phyloP scores from a whole-genome alignment of 495 filamentous ascomycete genomes.

The Aspergillus carlsbadensis region DNA sequence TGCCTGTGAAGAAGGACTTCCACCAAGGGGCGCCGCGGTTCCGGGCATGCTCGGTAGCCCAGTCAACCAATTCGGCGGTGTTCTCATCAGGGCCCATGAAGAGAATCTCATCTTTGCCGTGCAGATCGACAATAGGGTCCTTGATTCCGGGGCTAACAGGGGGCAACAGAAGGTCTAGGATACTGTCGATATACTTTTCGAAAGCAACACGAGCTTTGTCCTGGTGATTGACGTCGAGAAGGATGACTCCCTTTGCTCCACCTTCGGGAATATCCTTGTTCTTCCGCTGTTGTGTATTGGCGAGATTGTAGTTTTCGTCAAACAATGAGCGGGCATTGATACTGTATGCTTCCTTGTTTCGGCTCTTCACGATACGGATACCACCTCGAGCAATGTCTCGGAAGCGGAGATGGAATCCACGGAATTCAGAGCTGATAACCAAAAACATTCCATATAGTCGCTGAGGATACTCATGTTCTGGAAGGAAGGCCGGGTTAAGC shows the following conservation, averaged over 20 bases:
- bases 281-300: slow-evolving; percentile 98
- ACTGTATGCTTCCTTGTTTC: slow-evolving; percentile 89
- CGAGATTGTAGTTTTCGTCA: slow-evolving; percentile 97
- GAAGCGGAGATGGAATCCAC: slow-evolving; percentile 97
- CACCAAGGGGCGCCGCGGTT: slow-evolving; percentile 91
- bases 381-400: slow-evolving; percentile 95
- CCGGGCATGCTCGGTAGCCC: slow-evolving; percentile 94
- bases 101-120: slow-evolving; percentile 91
- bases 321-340: slow-evolving; percentile 96
- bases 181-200: slow-evolving; percentile 99
- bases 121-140: slow-evolving; percentile 93
- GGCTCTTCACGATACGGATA: slow-evolving; percentile 97
- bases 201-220: slow-evolving; percentile 89
- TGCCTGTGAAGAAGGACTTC: slow-evolving; percentile 99
- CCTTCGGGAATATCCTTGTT: slow-evolving; percentile 99
- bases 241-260: slow-evolving; percentile 95
- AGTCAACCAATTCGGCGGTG: slow-evolving; percentile 94
- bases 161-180: slow-evolving; percentile 88
- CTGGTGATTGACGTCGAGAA: slow-evolving; percentile 90
- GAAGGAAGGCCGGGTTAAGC: slow-evolving; percentile 84
- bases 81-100: slow-evolving; percentile 99
- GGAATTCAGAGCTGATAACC: slow-evolving; percentile 93
- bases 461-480: slow-evolving; percentile 87
- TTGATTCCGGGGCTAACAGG: slow-evolving; percentile 95
- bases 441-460: slow-evolving; percentile 98